Evolutionary conservation across 202 grass and related monocot genomes (phyloP), one percentile per base, ranked within the genome.

Genomic region (Carex arenaria): DNA sequence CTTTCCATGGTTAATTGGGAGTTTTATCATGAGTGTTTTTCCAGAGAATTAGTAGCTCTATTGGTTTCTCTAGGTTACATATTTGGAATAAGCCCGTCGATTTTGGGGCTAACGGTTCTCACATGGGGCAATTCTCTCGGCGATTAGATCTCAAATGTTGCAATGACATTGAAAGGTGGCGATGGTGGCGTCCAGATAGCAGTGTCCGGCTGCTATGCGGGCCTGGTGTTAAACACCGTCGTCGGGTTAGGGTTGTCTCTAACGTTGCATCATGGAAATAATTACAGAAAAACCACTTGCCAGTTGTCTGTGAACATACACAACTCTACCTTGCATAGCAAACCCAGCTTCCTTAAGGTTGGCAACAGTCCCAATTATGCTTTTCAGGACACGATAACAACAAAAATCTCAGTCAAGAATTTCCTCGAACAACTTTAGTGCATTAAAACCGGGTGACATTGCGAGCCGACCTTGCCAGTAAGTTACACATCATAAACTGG

Each of bases 81-180:
- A 53, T 32, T 85, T 0, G 92, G 91, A 12, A 76, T 98, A 43
- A 91, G 86, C 84, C 51, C 95, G 8, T 83, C 92, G 38, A 84
- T 98, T 22, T 85, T 98, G 34, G 95, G 92, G 55, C 79, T 98
- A 20, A 98, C 92, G 23, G 92, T 98, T 87, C 84, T 98, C 19
- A 92, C 95, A 32, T 98, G 95, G 95, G 95, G 95, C 2, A 90
- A 95, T 82, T 95, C 95, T 0, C 89, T 98, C 0, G 92, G 95
- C 5, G 92, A 95, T 78, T 86, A 95, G 0, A 89, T 95, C 0
- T 84, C 95, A 0, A 88, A 94, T 87, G 83, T 93, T 36, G 87
- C 89, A 0, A 94, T 98, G 84, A 89, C 95, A 3, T 23, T 83
- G 60, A 86, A 95, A 82, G 89, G 89, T 6, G 86, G 89, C 0